Base-by-base conservation (phyloP, 2,329 filamentous ascomycete genomes). In the Metarhizium brunneum region DNA sequence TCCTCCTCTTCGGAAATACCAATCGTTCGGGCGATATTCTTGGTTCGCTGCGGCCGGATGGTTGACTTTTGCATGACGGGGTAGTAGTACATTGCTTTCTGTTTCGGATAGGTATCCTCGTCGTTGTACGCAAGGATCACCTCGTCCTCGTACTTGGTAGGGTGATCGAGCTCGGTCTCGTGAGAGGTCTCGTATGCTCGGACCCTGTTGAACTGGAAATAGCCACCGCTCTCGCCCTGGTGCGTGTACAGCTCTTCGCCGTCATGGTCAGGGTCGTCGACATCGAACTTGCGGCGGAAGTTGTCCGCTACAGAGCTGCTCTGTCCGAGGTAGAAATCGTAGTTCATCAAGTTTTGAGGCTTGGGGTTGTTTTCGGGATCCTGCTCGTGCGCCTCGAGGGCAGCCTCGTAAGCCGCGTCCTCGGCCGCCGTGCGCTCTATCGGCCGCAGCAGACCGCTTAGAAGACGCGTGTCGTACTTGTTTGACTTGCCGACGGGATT, bases 11-110 rank as follows among this genome's bases (percentile, higher is more conserved):
- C 67, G 40, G 62, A 63, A 32, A 76, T 66, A 56, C 75, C 77
- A 48, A 72, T 72, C 36, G 73, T 79, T 50, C 79, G 78, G 49
- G 80, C 77, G 60, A 85, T 84, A 64, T 83, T 83, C 74, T 82
- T 85, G 58, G 76, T 79, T 56, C 84, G 78, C 68, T 85, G 83
- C 35, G 82, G 82, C 48, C 82, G 76, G 63, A 87, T 81, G 25
- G 76, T 76, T 50, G 77, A 81, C 54, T 82, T 80, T 68, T 86
- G 83, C 70, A 87, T 80, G 59, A 87, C 76, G 4, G 85, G 85
- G 62, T 87, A 87, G 69, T 86, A 87, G 68, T 84, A 86, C 13
- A 79, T 81, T 6, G 77, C 84, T 66, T 81, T 82, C 60, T 81
- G 76, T 55, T 71, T 69, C 52, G 76, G 76, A 59, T 77, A 74